Conservation (phyloP, 192 early-diverging fungal species). For the Glomus cerebriforme region DNA sequence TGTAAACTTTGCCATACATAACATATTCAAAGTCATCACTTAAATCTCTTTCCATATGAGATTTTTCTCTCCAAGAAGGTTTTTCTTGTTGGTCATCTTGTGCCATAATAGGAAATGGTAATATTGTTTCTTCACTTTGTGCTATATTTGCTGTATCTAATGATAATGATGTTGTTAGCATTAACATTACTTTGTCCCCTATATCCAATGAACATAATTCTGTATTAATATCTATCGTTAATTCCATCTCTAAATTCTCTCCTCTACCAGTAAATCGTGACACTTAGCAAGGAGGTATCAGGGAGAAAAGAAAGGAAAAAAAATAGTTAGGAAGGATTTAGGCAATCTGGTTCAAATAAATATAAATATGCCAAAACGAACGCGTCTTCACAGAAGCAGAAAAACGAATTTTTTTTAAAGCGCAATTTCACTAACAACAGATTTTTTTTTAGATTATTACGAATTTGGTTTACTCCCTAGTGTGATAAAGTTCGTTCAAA, state of each 20-base stretch:
- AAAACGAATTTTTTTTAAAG: too few relatives aligned
- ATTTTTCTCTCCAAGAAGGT: slow-evolving; percentile 68
- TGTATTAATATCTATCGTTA: slow-evolving; percentile 92
- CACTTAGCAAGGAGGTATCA: slow-evolving; percentile 53
- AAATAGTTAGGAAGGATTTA: too few relatives aligned
- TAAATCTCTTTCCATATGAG: slow-evolving; percentile 67
- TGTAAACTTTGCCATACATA: slow-evolving; percentile 97
- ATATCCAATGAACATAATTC: slow-evolving; percentile 90
- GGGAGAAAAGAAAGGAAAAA: background rate
- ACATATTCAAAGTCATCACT: slow-evolving; percentile 99
- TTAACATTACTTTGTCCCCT: slow-evolving; percentile 83
- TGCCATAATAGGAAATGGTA: slow-evolving; percentile 39
- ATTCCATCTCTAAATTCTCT: slow-evolving; percentile 86
- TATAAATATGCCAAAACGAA: too few relatives aligned
- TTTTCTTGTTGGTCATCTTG: slow-evolving; percentile 48
- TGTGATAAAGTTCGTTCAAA: background rate
- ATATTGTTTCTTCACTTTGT: slow-evolving; percentile 47
- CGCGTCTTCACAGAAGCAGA: too few relatives aligned
- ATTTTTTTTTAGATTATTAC: background rate
- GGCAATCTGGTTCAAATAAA: too few relatives aligned
- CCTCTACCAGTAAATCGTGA: slow-evolving; percentile 81
- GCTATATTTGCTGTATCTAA: slow-evolving; percentile 49
- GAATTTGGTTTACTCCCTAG: too few relatives aligned
- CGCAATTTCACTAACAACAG: background rate
- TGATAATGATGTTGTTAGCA: slow-evolving; percentile 78